Evolutionary conservation across 768 basidiomycete species (phyloP).

Genomic region (Psilocybe subaeruginosa): DNA sequence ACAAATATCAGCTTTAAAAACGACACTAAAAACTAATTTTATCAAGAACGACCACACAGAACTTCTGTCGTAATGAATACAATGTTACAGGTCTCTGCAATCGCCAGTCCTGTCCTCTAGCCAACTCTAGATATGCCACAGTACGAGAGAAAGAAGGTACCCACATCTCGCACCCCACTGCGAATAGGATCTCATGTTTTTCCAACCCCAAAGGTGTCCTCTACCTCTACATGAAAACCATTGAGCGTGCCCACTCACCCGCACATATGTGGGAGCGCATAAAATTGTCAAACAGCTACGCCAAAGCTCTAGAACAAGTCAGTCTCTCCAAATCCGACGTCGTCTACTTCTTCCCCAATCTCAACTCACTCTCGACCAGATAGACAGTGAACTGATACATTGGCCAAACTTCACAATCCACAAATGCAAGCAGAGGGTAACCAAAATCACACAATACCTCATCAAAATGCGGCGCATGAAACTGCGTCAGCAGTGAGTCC

Average conservation of each 20-base stretch:
- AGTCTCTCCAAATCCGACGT: constrained; percentile 17
- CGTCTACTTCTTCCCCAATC: neutral
- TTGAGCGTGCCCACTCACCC: constrained; percentile 95
- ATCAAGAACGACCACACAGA: constrained; percentile 87
- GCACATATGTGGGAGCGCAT: constrained; percentile 98
- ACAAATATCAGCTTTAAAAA: neutral
- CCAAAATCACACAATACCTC: constrained; percentile 98
- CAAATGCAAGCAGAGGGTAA: constrained; percentile 99
- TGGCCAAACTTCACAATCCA: constrained; percentile 98
- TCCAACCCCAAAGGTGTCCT: constrained; percentile 58
- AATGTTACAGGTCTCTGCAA: constrained; percentile 97
- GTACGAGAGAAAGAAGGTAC: constrained; percentile 93
- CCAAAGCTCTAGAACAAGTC: constrained; percentile 94
- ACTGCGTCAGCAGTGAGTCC: constrained; percentile 79
- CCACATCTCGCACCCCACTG: constrained; percentile 11
- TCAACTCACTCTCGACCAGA: constrained; percentile 47
- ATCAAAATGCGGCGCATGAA: constrained; percentile 96
- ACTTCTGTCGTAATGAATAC: constrained; percentile 98
- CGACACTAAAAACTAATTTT: constrained; percentile 12
- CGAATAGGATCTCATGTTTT: neutral
- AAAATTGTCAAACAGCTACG: constrained; percentile 90
- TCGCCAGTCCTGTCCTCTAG: constrained; percentile 95
- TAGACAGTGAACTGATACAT: constrained; percentile 93
- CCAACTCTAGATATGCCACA: constrained; percentile 97
- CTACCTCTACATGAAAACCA: constrained; percentile 96